A percentile compares a stretch with the other conserved stretches of the same genome.
These are phyloP conservation scores for Hypocrella siamensis DNA, from an alignment of 2,329 filamentous ascomycete species.

Conservation along the genomic window DNA sequence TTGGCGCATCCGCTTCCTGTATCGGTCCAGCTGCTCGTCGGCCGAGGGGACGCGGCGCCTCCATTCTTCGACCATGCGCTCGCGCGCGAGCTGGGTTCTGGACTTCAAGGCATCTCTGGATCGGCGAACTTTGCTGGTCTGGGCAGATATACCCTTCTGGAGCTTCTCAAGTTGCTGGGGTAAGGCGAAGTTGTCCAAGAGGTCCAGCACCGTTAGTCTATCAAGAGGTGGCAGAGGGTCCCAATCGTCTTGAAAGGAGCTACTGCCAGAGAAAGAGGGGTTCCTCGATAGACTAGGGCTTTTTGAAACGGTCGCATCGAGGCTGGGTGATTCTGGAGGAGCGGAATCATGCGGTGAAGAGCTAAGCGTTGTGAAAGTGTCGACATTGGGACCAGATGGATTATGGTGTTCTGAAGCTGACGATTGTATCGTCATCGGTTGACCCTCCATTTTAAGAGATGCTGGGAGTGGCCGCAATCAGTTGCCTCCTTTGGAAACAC, in stretches of 20 bases:
- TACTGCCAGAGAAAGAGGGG: slow-evolving; percentile 68
- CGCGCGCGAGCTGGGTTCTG: slow-evolving; percentile 62
- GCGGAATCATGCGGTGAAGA: slow-evolving; percentile 25
- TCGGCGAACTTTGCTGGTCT: slow-evolving; percentile 71
- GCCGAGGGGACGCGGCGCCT: slow-evolving; percentile 69
- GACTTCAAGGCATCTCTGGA: slow-evolving; percentile 70
- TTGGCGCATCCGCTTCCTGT: slow-evolving; percentile 70
- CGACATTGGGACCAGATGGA: too few species aligned
- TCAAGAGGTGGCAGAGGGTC: slow-evolving; percentile 78
- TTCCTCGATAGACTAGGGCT: slow-evolving; percentile 55
- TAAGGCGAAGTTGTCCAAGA: slow-evolving; percentile 85
- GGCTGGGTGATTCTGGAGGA: slow-evolving; percentile 31
- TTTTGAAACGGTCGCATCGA: slow-evolving; percentile 27
- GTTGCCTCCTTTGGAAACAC: too few species aligned
- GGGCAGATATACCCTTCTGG: slow-evolving; percentile 64
- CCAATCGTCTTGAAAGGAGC: slow-evolving; percentile 78
- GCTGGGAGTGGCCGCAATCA: too few species aligned
- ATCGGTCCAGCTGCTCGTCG: slow-evolving; percentile 85
- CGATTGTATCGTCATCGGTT: too few species aligned
- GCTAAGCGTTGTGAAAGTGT: not conserved
- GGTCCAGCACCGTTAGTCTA: slow-evolving; percentile 77
- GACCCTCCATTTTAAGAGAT: too few species aligned
- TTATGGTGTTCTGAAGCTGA: too few species aligned
- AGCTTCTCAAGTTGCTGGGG: slow-evolving; percentile 84
- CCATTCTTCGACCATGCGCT: slow-evolving; percentile 88